Conservation (phyloP, 148 eudicot species). For the Oxyria digyna region DNA sequence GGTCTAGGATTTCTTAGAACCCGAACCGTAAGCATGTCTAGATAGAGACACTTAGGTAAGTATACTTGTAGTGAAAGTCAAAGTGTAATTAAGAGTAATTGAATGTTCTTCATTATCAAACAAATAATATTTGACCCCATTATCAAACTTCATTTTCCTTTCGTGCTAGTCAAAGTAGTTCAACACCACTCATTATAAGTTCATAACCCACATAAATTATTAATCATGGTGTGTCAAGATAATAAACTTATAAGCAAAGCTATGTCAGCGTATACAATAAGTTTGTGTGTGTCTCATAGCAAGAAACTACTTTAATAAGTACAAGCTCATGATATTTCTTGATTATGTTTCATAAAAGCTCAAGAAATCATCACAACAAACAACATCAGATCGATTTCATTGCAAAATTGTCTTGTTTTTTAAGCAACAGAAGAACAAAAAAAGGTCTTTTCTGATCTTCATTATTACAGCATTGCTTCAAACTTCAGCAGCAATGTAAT, state of each 20-base stretch:
- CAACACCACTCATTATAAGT: neutral
- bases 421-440: neutral
- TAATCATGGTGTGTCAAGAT: neutral
- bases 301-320: neutral
- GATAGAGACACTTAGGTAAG: too few species aligned
- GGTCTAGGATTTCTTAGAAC: too few species aligned
- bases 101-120: neutral
- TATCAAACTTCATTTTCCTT: neutral
- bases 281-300: neutral
- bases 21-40: too few species aligned
- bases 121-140: neutral
- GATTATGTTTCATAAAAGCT: neutral
- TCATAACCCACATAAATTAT: neutral
- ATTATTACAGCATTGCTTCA: neutral
- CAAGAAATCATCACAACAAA: neutral
- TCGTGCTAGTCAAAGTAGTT: neutral
- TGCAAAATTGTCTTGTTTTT: neutral
- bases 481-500: neutral
- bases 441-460: neutral
- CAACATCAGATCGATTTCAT: neutral
- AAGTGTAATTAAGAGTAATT: neutral
- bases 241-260: constrained; percentile 2
- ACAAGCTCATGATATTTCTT: neutral
- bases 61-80: neutral
- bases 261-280: neutral